Conservation (phyloP, 2,329 filamentous ascomycete genomes). For the Nigrospora osmanthi region DNA sequence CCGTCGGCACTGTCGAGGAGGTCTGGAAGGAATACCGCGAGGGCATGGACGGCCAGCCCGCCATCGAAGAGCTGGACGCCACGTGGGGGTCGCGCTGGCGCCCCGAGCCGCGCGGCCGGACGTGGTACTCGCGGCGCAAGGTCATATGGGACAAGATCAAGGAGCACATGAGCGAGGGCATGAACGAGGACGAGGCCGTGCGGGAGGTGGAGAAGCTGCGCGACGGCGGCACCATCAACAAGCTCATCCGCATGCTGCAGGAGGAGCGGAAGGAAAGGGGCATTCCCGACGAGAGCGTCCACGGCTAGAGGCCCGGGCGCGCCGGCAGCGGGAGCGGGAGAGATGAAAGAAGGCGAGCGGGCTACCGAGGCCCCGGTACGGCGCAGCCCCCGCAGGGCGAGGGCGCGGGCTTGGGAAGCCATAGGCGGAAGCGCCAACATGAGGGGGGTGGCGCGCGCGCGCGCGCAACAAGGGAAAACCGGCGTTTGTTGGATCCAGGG, state of each 20-base stretch:
- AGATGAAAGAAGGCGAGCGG: background rate
- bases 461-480: background rate
- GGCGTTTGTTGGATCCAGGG: slow-evolving; percentile 2
- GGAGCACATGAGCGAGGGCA: slow-evolving; percentile 24
- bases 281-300: slow-evolving; percentile 15
- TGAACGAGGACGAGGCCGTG: slow-evolving; percentile 25
- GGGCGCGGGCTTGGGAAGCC: too few relatives aligned
- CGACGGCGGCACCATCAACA: slow-evolving; percentile 26
- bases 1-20: slow-evolving; percentile 25
- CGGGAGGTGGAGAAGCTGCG: slow-evolving; percentile 26
- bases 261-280: slow-evolving; percentile 26
- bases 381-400: too few relatives aligned
- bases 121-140: slow-evolving; percentile 29
- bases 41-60: slow-evolving; percentile 25
- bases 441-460: background rate
- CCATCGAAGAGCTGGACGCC: slow-evolving; percentile 25
- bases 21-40: slow-evolving; percentile 28
- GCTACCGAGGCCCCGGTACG: too few relatives aligned
- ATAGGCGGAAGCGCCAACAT: background rate
- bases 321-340: background rate
- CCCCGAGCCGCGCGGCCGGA: slow-evolving; percentile 25
- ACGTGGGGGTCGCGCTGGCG: slow-evolving; percentile 27
- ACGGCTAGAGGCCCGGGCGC: background rate
- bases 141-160: slow-evolving; percentile 31
- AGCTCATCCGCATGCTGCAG: slow-evolving; percentile 25